Evolutionary conservation across 306 rosid genomes (phyloP), one percentile per base, ranked within the genome.

Genomic region (Styphnolobium japonicum): DNA sequence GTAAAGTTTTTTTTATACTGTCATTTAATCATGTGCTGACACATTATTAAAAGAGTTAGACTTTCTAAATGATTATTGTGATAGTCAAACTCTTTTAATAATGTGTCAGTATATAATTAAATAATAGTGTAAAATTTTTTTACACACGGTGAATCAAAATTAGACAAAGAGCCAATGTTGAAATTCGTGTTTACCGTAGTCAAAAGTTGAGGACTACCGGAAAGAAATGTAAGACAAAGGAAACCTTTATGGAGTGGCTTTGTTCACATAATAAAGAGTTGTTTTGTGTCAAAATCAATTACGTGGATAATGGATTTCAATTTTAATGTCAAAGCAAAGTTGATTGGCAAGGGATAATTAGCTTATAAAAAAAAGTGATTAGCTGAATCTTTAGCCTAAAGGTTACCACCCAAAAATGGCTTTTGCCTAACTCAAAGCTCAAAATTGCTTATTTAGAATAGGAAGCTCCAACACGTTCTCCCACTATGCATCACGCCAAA

Each of bases 171-270:
- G 64, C 27, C 77, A 76, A 56, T n/a, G 34, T 60, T 7, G 69
- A 67, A 39, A 19, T 34, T 52, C 18, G 53, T 36, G 42, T 46
- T 80, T 7, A 22, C 16, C 27, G 10, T 2, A 15, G 34, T 74
- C 45, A 45, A 56, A 67, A 81, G 33, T 14, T 23, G 45, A 81
- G 65, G 57, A 45, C 71, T 71, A 67, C 81, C 2, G 11, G 36
- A 29, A 70, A 37, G 71, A 23, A 58, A 53, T 67, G 37, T 21
- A 40, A 31, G 21, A 79, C 52, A 74, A 36, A 70, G 10, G 33
- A 81, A 45, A 73, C 37, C 27, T 49, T 14, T 2, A n/a, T 57
- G 45, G 71, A 69, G 69, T 71, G 82, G 85, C 25, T 58, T 18
- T 27, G 63, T 33, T 37, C 40, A 14, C 34, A 39, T 51, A 14